Evolutionary conservation across 192 early-diverging fungal species (phyloP).

Genomic region (Borealophlyctis nickersoniae): DNA sequence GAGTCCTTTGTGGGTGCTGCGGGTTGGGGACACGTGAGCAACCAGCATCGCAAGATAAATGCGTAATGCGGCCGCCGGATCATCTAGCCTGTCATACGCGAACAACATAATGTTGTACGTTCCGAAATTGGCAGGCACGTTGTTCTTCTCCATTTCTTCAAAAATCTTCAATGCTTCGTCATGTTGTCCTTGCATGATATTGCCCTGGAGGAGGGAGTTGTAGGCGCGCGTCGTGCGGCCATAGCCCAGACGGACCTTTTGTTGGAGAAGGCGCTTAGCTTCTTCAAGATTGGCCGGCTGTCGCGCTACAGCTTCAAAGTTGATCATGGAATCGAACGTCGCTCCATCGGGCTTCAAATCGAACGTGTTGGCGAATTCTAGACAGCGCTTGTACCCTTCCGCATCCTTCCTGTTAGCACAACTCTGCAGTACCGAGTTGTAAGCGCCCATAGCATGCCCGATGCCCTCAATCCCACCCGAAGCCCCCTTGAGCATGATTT

Average conservation of each 20-base stretch:
- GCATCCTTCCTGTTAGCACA: not conserved
- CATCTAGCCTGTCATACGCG: not conserved
- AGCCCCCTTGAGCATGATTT: too few species aligned
- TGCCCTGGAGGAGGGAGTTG: conserved; percentile 13
- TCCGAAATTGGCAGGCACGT: conserved; percentile 1
- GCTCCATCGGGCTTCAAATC: conserved; percentile 15
- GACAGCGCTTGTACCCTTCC: not conserved
- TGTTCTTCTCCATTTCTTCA: conserved; percentile 11
- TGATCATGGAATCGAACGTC: conserved; percentile 17
- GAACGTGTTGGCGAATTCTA: conserved; percentile 5
- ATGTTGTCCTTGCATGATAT: not conserved
- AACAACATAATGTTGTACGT: conserved; percentile 17
- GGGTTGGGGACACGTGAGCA: not conserved
- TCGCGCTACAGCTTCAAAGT: not conserved
- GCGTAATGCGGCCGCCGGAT: conserved; percentile 8
- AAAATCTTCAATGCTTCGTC: conserved; percentile 1
- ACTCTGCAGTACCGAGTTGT: too few species aligned
- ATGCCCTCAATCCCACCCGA: too few species aligned
- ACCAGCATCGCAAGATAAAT: conserved; percentile 7
- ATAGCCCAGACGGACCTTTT: not conserved
- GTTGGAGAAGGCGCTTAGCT: conserved; percentile 4
- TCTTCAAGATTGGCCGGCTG: conserved; percentile 7
- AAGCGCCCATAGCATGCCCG: too few species aligned
- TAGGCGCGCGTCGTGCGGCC: conserved; percentile 16
- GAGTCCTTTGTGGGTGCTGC: not conserved